A percentile compares a stretch with the other conserved stretches of the same genome.
These are phyloP conservation scores for Nothophytophthora sp. DNA, from an alignment of 352 stramenopile species.

Conservation along the genomic window DNA sequence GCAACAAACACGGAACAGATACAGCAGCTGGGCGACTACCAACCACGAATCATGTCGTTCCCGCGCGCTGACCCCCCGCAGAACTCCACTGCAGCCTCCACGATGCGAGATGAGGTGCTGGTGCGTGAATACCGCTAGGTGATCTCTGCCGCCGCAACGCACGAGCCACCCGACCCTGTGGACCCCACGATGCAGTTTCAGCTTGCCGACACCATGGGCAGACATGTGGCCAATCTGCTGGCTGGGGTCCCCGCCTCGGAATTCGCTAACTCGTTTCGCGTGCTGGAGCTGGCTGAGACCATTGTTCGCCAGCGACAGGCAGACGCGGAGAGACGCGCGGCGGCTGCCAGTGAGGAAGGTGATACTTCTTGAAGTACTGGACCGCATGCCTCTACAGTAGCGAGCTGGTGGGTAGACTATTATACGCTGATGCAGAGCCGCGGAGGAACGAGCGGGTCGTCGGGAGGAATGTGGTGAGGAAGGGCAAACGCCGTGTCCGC, in stretches of 20 bases:
- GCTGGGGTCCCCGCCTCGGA: conserved; percentile 18
- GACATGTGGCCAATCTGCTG: conserved; percentile 20
- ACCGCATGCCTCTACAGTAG: no score
- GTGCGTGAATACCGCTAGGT: conserved; percentile 15
- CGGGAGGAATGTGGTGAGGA: no score
- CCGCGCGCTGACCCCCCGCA: no score
- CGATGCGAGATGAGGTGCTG: conserved; percentile 12
- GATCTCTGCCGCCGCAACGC: neutral
- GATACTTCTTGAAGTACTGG: no score
- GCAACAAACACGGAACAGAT: no score
- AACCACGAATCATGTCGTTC: no score
- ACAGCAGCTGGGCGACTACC: no score
- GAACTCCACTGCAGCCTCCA: neutral
- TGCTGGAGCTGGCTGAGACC: conserved; percentile 30
- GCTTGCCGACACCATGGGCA: conserved; percentile 23
- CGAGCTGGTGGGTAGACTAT: no score
- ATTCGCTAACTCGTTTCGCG: conserved; percentile 25
- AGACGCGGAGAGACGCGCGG: neutral
- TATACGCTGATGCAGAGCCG: no score
- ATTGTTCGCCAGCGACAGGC: conserved; percentile 23
- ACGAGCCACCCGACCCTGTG: conserved; percentile 1
- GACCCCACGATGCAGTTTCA: conserved; percentile 32
- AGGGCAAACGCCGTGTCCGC: no score
- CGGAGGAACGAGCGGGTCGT: no score
- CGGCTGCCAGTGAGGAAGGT: conserved; percentile 4